A percentile compares a stretch with the other conserved stretches of the same genome.
Evolutionary conservation across 805 yeast genomes (phyloP).

Genomic region (Saccharomycopsis sp.): DNA sequence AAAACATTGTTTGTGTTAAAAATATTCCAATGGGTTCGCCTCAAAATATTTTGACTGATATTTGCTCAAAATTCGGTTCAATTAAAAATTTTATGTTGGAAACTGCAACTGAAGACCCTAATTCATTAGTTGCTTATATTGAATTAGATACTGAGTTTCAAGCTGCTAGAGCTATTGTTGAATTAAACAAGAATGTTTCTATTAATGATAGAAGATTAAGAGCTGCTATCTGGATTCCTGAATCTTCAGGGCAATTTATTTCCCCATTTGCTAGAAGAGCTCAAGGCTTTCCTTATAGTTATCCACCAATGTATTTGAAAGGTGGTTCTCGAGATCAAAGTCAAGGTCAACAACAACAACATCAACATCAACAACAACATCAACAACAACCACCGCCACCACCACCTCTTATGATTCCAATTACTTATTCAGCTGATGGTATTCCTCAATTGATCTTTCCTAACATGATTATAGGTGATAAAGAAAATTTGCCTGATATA

Average conservation of each 20-base stretch:
- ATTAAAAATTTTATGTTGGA: constrained; percentile 13
- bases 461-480: neutral
- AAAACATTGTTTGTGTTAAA: constrained; percentile 6
- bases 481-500: neutral
- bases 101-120: neutral
- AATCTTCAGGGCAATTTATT: neutral
- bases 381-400: no score
- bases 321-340: no score
- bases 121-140: constrained; percentile 7
- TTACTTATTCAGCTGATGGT: neutral
- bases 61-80: constrained; percentile 14
- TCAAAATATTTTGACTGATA: constrained; percentile 4
- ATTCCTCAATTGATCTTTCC: neutral
- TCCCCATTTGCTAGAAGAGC: neutral
- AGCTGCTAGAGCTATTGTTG: constrained; percentile 1
- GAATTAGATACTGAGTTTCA: constrained; percentile 9
- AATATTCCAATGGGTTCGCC: constrained; percentile 10
- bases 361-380: no score
- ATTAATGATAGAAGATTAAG: neutral
- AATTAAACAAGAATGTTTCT: neutral
- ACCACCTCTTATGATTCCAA: constrained; percentile 7
- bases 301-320: no score
- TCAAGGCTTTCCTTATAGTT: no score
- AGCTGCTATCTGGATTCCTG: neutral
- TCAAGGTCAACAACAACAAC: no score